Evolutionary conservation across 2,329 filamentous ascomycete genomes (phyloP), one percentile per base, ranked within the genome.

Genomic region (Arachnopeziza araneosa): DNA sequence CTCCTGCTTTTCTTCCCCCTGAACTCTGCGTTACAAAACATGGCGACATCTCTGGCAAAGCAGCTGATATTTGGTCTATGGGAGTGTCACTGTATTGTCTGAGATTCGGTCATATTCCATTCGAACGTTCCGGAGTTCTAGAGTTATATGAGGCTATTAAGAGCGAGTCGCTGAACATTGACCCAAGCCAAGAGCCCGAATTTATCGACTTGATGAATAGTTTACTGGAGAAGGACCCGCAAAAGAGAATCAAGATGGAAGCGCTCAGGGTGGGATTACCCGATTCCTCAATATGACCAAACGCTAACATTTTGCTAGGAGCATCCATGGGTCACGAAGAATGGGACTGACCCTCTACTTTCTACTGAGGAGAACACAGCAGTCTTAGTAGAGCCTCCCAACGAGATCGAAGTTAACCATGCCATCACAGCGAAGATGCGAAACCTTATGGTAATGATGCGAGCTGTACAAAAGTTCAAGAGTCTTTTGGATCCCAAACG

Each of bases 51-150:
- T 93, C 90, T 2, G 95, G 95, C 12, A 89, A 85, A 68, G 92
- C 93, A 3, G 91, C 91, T 3, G 95, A 99, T 74, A 92, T 99
- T 57, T 99, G 95, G 95, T 96, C 93, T 2, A 98, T 98, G 93
- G 95, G 95, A 7, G 88, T 97, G 9, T 96, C 93, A 1, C 79
- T 99, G 1, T 98, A 93, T 73, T 99, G 95, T 73, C 80, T 99
- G 49, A 87, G 89, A 62, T 98, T 96, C 69, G 95, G 95, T 32
- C 81, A 79, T 55, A 88, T 99, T 63, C 95, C 95, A 0, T 99
- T 98, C 70, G 88, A 93, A 69, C 84, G 88, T 59, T 79, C 83
- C 6, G 86, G 85, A 21, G 86, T 97, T 61, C 79, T 97, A 59
- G 93, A 96, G 55, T 84, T 98, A 63, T 98, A 96, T 71, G 87